Base-by-base conservation (phyloP, 768 basidiomycete species). In the Lactifluus pinguis region DNA sequence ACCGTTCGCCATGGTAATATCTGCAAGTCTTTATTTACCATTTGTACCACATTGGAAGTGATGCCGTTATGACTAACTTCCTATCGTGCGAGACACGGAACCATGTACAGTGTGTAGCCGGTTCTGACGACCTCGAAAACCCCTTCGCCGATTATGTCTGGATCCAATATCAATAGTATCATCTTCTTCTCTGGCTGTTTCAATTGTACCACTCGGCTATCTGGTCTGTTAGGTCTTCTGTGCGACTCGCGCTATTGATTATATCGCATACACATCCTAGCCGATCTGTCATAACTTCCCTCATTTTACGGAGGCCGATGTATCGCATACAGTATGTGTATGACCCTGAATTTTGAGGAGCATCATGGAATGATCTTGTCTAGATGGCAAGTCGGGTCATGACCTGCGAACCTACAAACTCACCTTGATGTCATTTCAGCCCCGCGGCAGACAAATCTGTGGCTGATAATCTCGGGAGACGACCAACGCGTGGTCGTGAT, bases 1-100 rank as follows among this genome's bases (percentile, higher is more conserved):
- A 66, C 30, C 58, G 63, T 60, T 60, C 68, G 10, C 65, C 64
- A 10, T 75, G 74, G 76, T 75, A 52, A 59, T 42, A 11, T 19
- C 4, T 48, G 14, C 14, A 9, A 13, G 32, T 4, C 15, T 17
- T 29, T 15, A n/a, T n/a, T 25, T 38, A 48, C 19, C 13, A 15
- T 44, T 21, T 36, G 19, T 19, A 47, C 55, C 25, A n/a, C 47
- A 32, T n/a, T 8, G 30, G 17, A 32, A 49, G 14, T 32, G 49
- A 49, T 6, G 6, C 25, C 25, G 25, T 25, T 25, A 25, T 30
- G 30, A 14, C n/a, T 30, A 49, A 11, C 9, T 3, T 25, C 5
- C 44, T 6, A 10, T n/a, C 21, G 19, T 45, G 9, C 19, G 19
- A 21, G 44, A 45, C 9, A 45, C 19, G n/a, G 8, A 45, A 45